phyloP scores from a whole-genome alignment of 2,329 filamentous ascomycete genomes.

The Talaromyces islandicus region DNA sequence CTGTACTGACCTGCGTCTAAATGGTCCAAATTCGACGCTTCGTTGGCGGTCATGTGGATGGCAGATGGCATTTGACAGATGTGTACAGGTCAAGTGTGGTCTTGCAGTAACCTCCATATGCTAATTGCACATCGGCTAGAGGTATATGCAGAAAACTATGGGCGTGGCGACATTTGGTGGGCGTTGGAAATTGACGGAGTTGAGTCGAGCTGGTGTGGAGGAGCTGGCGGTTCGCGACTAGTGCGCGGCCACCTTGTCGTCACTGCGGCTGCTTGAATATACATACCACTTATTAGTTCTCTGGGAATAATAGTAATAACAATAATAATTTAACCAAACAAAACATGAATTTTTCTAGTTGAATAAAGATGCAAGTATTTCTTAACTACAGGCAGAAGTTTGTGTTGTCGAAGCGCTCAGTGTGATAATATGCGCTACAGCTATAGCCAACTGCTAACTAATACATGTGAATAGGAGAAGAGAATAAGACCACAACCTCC shows the following conservation, averaged over 20 bases:
- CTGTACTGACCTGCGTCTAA: conserved; percentile 39
- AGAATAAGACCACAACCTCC: conserved; percentile 3
- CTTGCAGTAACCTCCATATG: conserved; percentile 10
- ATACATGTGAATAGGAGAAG: background rate
- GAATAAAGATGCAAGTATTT: no score
- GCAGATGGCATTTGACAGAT: conserved; percentile 32
- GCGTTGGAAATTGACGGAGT: background rate
- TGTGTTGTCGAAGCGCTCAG: background rate
- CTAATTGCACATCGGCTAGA: conserved; percentile 1
- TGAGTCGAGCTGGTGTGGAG: background rate
- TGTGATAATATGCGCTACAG: background rate
- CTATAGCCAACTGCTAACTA: background rate
- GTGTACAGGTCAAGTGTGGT: conserved; percentile 1
- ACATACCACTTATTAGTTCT: background rate
- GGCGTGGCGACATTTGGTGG: background rate
- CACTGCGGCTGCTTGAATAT: background rate
- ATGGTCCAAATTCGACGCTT: conserved; percentile 30
- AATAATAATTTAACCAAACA: no score
- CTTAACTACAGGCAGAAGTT: background rate
- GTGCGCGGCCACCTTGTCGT: background rate
- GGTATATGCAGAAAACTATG: background rate
- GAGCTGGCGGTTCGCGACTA: background rate
- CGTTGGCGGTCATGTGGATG: conserved; percentile 35
- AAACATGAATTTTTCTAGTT: no score
- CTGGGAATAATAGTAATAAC: no score